A percentile compares a stretch with the other conserved stretches of the same genome.
phyloP scores from a whole-genome alignment of 1,284 basidiomycete genomes.

The Pascua sp. region DNA sequence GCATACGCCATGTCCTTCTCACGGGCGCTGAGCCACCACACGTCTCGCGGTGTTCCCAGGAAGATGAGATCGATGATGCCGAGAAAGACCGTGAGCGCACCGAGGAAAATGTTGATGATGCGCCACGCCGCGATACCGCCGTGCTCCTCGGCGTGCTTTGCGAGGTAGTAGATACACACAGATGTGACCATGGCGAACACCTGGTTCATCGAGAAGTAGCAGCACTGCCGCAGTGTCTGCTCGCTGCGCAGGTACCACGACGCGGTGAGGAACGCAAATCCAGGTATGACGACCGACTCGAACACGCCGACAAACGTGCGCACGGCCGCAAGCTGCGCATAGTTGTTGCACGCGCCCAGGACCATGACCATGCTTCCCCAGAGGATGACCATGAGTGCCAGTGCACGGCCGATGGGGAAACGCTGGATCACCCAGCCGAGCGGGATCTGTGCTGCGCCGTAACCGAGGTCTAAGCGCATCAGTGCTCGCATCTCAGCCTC shows the following conservation, averaged over 20 bases:
- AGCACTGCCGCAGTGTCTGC: constrained; percentile 21
- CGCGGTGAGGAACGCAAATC: constrained; percentile 27
- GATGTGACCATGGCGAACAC: constrained; percentile 9
- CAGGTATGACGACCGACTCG: constrained; percentile 7
- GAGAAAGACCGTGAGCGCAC: constrained; percentile 18
- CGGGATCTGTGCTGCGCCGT: constrained; percentile 25
- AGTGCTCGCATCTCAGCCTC: not conserved
- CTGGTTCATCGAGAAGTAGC: constrained; percentile 26
- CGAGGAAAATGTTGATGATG: constrained; percentile 33
- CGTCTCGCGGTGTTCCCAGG: constrained; percentile 25
- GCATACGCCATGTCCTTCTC: constrained; percentile 20
- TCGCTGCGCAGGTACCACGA: constrained; percentile 34
- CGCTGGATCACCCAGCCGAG: constrained; percentile 25
- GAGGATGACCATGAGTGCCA: constrained; percentile 13
- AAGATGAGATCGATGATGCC: constrained; percentile 21
- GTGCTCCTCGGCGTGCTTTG: constrained; percentile 7
- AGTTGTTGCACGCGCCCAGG: constrained; percentile 28
- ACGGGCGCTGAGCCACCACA: constrained; percentile 21
- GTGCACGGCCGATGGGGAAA: constrained; percentile 25
- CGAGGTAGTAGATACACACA: constrained; percentile 25
- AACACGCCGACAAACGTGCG: constrained; percentile 27
- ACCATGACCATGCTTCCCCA: constrained; percentile 24
- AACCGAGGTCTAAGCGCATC: constrained; percentile 14
- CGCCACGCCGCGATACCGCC: constrained; percentile 26
- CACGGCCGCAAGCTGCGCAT: constrained; percentile 20